A percentile compares a stretch with the other conserved stretches of the same genome.
These are phyloP conservation scores for Haplosporangium gracile DNA, from an alignment of 192 early-diverging fungal species.

Conservation along the genomic window DNA sequence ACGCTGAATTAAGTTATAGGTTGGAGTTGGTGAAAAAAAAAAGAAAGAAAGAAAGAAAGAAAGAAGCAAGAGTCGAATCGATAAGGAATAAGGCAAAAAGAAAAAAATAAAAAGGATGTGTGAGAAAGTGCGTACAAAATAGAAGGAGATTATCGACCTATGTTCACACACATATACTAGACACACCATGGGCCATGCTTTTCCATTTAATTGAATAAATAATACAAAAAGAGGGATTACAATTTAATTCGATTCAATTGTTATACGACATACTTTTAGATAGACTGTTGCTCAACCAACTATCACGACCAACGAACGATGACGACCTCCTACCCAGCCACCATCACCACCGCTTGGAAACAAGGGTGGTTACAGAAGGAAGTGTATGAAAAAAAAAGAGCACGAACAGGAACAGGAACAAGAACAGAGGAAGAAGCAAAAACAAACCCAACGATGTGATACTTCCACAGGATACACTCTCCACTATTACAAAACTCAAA, in stretches of 20 bases:
- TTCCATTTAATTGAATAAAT: not conserved
- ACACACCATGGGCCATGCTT: not conserved
- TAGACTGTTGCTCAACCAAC: not conserved
- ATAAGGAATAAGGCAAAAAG: not conserved
- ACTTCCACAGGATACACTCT: no score
- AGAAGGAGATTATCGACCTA: not conserved
- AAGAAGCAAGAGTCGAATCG: not conserved
- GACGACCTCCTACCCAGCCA: not conserved
- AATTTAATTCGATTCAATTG: not conserved
- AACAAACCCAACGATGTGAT: not conserved
- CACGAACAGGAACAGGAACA: not conserved
- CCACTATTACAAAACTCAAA: not conserved
- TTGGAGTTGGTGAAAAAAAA: not conserved
- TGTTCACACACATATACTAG: not conserved
- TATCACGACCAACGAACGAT: not conserved
- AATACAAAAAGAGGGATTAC: not conserved
- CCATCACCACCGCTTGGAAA: not conserved
- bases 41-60: not conserved
- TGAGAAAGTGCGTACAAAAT: slow-evolving; percentile 7
- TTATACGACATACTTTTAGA: not conserved
- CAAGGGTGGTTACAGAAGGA: slow-evolving; percentile 1
- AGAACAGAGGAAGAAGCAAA: not conserved
- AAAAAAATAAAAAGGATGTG: not conserved
- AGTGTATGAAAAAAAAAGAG: no score
- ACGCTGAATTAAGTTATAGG: not conserved